A percentile compares a stretch with the other conserved stretches of the same genome.
Conservation (phyloP, 116 monocot genomes). For the Dioscorea cayenensis region DNA sequence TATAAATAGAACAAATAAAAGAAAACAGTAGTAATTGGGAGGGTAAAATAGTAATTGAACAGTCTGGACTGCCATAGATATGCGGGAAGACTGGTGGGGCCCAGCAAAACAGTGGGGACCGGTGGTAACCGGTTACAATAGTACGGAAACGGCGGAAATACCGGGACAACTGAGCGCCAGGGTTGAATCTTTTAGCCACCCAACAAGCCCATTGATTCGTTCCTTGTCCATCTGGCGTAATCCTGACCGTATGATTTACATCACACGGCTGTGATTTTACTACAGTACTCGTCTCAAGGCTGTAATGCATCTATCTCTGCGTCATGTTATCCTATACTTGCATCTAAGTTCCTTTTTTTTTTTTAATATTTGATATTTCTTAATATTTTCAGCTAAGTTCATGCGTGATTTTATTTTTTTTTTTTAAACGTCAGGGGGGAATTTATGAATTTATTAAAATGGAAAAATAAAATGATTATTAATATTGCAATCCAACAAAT, state of each 20-base stretch:
- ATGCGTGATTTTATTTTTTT: no score
- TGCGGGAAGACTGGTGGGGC: background rate
- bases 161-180: background rate
- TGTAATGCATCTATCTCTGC: no score
- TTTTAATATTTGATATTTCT: no score
- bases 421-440: no score
- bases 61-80: background rate
- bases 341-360: no score
- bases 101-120: background rate
- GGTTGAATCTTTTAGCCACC: constrained; percentile 1
- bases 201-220: background rate
- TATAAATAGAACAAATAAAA: no score
- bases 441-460: no score
- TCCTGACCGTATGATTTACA: background rate
- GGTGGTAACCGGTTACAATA: background rate
- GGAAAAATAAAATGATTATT: no score
- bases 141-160: background rate
- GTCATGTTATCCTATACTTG: no score
- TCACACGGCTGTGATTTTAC: background rate
- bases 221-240: background rate
- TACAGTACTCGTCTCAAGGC: no score
- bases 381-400: no score
- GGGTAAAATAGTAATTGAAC: background rate
- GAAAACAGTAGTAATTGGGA: background rate
- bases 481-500: no score